Conservation (phyloP, 1,284 basidiomycete species). For the Farysia itapuensis region DNA sequence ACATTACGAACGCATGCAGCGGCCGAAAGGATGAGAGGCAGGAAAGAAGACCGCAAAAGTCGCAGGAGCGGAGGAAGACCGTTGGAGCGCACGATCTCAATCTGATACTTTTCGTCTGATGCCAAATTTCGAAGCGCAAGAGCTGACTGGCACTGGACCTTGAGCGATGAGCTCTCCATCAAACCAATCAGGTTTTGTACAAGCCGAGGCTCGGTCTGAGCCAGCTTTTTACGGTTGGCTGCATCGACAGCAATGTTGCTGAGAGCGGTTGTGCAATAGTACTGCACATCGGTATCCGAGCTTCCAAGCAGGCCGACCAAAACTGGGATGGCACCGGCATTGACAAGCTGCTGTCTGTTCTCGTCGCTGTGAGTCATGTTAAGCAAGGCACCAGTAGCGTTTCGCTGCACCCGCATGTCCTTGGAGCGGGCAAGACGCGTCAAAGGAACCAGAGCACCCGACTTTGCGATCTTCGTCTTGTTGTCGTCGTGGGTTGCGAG, state of each 20-base stretch:
- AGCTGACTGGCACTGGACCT: constrained; percentile 98
- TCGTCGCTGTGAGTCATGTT: constrained; percentile 99
- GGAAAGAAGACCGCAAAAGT: constrained; percentile 92
- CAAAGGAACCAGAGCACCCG: constrained; percentile 92
- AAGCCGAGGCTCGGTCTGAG: constrained; percentile 89
- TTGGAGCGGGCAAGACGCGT: constrained; percentile 95
- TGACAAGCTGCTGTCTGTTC: constrained; percentile 97
- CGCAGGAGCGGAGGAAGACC: constrained; percentile 90
- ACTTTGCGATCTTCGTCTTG: constrained; percentile 99
- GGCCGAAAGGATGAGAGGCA: constrained; percentile 97
- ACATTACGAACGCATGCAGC: constrained; percentile 99
- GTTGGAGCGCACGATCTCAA: constrained; percentile 96
- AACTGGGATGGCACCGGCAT: constrained; percentile 96
- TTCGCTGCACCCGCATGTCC: constrained; percentile 98
- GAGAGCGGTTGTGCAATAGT: constrained; percentile 98
- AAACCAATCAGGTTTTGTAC: constrained; percentile 90
- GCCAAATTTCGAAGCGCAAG: constrained; percentile 94
- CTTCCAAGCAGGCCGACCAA: constrained; percentile 92
- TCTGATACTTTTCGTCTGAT: constrained; percentile 98
- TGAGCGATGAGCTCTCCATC: constrained; percentile 96
- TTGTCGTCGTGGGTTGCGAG: constrained; percentile 99
- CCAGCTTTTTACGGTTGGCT: constrained; percentile 88
- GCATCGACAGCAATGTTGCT: constrained; percentile 81
- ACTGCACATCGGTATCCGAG: constrained; percentile 98
- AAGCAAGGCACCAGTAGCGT: constrained; percentile 93